Evolutionary conservation across 1,284 basidiomycete species (phyloP).

Genomic region (Pyrrhoderma noxium): DNA sequence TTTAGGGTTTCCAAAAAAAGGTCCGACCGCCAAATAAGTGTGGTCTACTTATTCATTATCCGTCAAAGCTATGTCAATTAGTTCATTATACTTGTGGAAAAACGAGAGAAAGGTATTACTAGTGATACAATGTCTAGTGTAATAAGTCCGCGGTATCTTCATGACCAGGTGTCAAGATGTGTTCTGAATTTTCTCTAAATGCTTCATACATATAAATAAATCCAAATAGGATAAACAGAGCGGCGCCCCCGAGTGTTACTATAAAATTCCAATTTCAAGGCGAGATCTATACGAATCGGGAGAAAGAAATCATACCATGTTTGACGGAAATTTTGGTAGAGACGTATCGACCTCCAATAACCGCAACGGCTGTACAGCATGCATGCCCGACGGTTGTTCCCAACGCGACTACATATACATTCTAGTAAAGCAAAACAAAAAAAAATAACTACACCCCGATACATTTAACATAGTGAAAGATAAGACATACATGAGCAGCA

Average conservation of each 20-base stretch:
- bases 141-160: slow-evolving; percentile 14
- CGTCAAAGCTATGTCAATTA: no score
- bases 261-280: slow-evolving; percentile 15
- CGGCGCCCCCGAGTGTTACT: slow-evolving; percentile 72
- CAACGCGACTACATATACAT: slow-evolving; percentile 74
- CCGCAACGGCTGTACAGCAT: slow-evolving; percentile 84
- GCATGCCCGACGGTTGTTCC: slow-evolving; percentile 90
- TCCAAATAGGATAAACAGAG: slow-evolving; percentile 58
- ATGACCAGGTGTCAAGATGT: slow-evolving; percentile 11
- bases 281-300: slow-evolving; percentile 4
- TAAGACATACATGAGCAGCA: slow-evolving; percentile 81
- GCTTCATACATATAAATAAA: slow-evolving; percentile 42
- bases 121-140: slow-evolving; percentile 4
- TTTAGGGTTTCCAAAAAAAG: no score
- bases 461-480: slow-evolving; percentile 18
- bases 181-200: slow-evolving; percentile 20
- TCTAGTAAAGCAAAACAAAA: slow-evolving; percentile 32
- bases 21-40: no score
- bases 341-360: slow-evolving; percentile 84
- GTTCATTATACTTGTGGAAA: no score
- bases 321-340: slow-evolving; percentile 94
- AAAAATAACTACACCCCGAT: no score
- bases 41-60: no score
- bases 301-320: slow-evolving; percentile 59
- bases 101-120: no score